phyloP scores from a whole-genome alignment of 2,329 filamentous ascomycete genomes.

The Cucurbitaria berberidis region DNA sequence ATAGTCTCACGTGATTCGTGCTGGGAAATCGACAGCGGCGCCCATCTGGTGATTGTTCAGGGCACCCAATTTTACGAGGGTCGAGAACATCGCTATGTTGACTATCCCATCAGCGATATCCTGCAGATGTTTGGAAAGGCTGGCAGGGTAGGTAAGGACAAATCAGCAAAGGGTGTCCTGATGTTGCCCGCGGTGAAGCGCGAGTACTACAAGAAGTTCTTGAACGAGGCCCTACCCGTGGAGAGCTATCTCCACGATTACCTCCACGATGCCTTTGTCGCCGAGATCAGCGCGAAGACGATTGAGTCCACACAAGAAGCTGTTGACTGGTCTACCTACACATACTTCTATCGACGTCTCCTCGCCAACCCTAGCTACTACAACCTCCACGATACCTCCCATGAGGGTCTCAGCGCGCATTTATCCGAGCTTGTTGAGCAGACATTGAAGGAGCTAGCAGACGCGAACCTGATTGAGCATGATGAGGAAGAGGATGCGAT shows the following conservation, averaged over 20 bases:
- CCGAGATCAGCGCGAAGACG: constrained; percentile 94
- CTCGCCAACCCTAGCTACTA: constrained; percentile 98
- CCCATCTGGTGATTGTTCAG: constrained; percentile 94
- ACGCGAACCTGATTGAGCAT: constrained; percentile 94
- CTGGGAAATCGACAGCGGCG: constrained; percentile 89
- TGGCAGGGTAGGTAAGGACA: constrained; percentile 77
- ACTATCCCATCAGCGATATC: constrained; percentile 92
- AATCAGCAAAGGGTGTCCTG: constrained; percentile 85
- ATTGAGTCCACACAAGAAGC: constrained; percentile 95
- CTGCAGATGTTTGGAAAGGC: constrained; percentile 98
- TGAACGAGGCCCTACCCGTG: constrained; percentile 93
- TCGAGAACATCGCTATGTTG: constrained; percentile 93
- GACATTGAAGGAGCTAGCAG: constrained; percentile 85
- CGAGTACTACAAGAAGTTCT: constrained; percentile 98
- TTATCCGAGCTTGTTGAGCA: constrained; percentile 94
- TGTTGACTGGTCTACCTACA: constrained; percentile 98
- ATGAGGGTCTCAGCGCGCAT: constrained; percentile 92
- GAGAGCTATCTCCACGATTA: constrained; percentile 93
- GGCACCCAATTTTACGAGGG: constrained; percentile 98
- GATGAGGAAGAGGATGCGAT: constrained; percentile 89
- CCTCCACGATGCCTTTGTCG: constrained; percentile 94
- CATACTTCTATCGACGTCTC: constrained; percentile 94
- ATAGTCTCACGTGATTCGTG: constrained; percentile 86
- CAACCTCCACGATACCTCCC: constrained; percentile 82
- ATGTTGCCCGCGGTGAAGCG: constrained; percentile 96